Base-by-base conservation (phyloP, 805 yeast genomes). In the Helenozyma baotianmanensis region DNA sequence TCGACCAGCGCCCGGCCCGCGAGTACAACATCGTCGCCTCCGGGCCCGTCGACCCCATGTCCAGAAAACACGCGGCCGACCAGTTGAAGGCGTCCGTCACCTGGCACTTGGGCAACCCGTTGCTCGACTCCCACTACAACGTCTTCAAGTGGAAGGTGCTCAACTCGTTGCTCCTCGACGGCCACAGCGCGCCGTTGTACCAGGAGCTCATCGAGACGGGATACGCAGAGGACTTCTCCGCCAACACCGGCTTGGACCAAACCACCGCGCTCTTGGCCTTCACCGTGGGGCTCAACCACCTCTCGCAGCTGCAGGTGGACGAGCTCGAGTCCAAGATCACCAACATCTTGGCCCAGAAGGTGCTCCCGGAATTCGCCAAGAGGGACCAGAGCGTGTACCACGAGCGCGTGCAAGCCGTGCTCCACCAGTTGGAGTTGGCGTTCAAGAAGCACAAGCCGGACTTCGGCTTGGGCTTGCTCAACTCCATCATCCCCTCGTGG, bases 161-260 rank as follows among this genome's bases (percentile, higher is more conserved):
- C 29, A 76, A 84, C 14, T 74, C 80, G 15, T 62, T 92, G 32
- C 64, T 92, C 21, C 74, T 81, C 44, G 96, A 86, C 53, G 97
- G 97, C 2, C 97, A 90, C 51, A 82, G 92, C 9, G 82, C 97
- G 5, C 90, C 95, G 6, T 68, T 92, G 35, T 86, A 89, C 57
- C 86, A 88, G 56, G 75, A 76, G n/a, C 64, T 92, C 35, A 82
- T 92, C 35, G 98, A 92, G 55, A 60, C 82, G 1, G 92, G 90
- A 1, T 53, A 80, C 21, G 97, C 92, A 25, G 76, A 84, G 32
- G 97, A 92, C 44, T 92, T 80, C 51, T 66, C 90, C 1, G 83
- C 87, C 4, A 92, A 92, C 52, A 69, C 95, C 0, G 98, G 98
- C 1, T 65, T 86, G 34, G 97, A 90, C 38, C 72, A 83, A 2